phyloP scores from a whole-genome alignment of 2,329 filamentous ascomycete species.

The Aspergillus caelatus region DNA sequence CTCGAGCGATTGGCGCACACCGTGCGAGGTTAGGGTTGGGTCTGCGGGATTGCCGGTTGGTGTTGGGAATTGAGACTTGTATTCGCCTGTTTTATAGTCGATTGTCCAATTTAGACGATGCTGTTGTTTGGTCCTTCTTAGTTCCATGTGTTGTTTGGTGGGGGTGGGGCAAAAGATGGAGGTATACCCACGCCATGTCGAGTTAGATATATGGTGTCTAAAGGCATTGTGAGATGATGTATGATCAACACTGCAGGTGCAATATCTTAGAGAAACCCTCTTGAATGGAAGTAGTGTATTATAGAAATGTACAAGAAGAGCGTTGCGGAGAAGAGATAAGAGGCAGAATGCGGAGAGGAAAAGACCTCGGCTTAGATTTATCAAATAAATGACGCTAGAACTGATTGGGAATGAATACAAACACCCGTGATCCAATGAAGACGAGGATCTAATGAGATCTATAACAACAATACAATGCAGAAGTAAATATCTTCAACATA shows the following conservation, averaged over 20 bases:
- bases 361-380: not conserved
- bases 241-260: too few species aligned
- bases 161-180: not conserved
- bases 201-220: slow-evolving; percentile 73
- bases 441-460: too few species aligned
- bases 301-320: not conserved
- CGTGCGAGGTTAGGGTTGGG: slow-evolving; percentile 82
- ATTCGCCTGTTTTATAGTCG: slow-evolving; percentile 76
- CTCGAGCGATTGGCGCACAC: slow-evolving; percentile 79
- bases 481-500: too few species aligned
- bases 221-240: slow-evolving; percentile 54
- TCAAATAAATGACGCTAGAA: too few species aligned
- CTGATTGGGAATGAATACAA: not conserved
- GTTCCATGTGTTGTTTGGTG: not conserved
- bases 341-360: not conserved
- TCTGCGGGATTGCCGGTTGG: slow-evolving; percentile 89
- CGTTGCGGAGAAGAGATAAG: not conserved
- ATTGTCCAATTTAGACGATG: slow-evolving; percentile 91
- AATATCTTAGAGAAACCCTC: not conserved
- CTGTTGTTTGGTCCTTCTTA: slow-evolving; percentile 50
- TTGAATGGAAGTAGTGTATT: not conserved
- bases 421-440: too few species aligned
- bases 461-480: too few species aligned
- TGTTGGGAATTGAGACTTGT: slow-evolving; percentile 71
- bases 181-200: slow-evolving; percentile 69